Conservation (phyloP, 352 stramenopile species). For the Thraustochytrium striatum region DNA sequence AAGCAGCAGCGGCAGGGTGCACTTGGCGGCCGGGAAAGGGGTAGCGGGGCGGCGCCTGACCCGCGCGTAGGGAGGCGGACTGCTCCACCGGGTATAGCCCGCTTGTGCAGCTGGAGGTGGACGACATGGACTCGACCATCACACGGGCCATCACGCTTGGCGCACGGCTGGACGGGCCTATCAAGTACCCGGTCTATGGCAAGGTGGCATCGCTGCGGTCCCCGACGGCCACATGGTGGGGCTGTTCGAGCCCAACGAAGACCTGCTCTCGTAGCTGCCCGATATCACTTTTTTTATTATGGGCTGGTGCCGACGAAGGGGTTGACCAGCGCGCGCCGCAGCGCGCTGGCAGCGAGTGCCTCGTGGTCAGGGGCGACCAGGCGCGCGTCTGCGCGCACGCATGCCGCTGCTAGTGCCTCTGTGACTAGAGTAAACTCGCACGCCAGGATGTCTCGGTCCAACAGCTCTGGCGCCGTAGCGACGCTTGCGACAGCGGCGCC, state of each 20-base stretch:
- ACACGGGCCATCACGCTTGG: conserved; percentile 74
- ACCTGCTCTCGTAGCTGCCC: not conserved
- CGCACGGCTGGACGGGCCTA: conserved; percentile 79
- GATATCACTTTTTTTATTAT: too few species aligned
- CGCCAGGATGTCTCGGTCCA: too few species aligned
- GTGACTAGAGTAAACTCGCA: too few species aligned
- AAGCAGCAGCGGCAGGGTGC: not conserved
- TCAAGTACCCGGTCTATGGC: conserved; percentile 83
- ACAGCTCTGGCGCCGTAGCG: too few species aligned
- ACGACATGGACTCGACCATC: conserved; percentile 76
- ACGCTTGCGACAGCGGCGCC: too few species aligned
- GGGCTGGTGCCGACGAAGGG: too few species aligned
- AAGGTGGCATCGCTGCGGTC: conserved; percentile 78
- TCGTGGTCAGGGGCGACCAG: not conserved
- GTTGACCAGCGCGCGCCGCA: not conserved
- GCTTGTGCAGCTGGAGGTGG: conserved; percentile 83
- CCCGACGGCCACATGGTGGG: conserved; percentile 85
- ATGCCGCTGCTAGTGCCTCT: not conserved
- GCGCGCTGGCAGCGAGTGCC: not conserved
- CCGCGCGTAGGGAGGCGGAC: not conserved
- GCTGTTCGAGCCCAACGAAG: conserved; percentile 74
- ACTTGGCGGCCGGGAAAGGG: not conserved
- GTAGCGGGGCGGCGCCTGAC: not conserved
- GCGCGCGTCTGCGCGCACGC: not conserved
- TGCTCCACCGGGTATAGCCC: conserved; percentile 68